Evolutionary conservation across 1,139 yeast species (phyloP), one percentile per base, ranked within the genome.

Genomic region (Hyphopichia burtonii): DNA sequence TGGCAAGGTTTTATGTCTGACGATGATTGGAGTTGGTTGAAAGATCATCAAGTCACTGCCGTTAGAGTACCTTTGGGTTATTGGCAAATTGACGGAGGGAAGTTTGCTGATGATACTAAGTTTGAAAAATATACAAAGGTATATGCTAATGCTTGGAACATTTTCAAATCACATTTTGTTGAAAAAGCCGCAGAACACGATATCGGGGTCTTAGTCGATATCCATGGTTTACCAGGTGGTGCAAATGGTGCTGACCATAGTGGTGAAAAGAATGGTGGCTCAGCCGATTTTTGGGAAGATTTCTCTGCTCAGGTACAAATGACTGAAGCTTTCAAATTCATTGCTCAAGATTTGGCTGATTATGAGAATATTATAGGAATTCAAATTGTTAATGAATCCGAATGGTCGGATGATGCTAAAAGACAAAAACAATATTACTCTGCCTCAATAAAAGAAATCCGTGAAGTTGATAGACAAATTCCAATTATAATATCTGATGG

Each of bases 221-320:
- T 93, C 37, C 99, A 93, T 62, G 97, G 87, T 0, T 63, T 93
- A 22, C 98, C 97, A 2, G 90, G 88, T 11, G 97, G 97, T 34
- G 98, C 97, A 23, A 93, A 93, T 57, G 79, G 81, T 1, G 84
- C 83, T 22, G 71, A 83, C 44, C 98, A 91, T 59, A 82, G 94
- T 53, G 99, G 98, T 7, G 83, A 84, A 42, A 59, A 65, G 31
- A 61, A 74, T 40, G 55, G 62, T 3, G 78, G 78, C 2, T 59
- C 62, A 25, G 85, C 89, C n/a, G 83, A 68, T 15, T 83, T 82
- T 57, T 91, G 88, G 88, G 59, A 51, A 41, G 68, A 71, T 44
- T 63, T 67, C n/a, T 56, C 58, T 38, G 61, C 65, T 35, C 81
- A 76, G 48, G 61, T 68, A 36, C 57, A 68, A 36, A 77, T 85